Percentiles rank a stretch among this genome's conserved stretches.
These are phyloP conservation scores for Suillus sp. DNA, from an alignment of 768 basidiomycete genomes.

Conservation along the genomic window DNA sequence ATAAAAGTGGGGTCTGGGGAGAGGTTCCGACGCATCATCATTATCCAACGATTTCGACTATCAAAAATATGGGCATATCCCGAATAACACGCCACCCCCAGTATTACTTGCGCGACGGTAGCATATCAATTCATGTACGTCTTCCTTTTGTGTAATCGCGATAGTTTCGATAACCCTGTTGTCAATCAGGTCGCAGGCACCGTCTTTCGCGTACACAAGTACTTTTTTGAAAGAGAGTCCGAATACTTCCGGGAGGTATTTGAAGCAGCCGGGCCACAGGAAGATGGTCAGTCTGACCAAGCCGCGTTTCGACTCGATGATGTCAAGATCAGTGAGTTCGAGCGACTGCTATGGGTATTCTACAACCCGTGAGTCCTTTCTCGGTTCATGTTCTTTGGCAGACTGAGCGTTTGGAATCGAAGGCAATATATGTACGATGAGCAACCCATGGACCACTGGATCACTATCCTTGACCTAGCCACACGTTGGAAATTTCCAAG, in stretches of 20 bases:
- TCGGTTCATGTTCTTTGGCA: too few relatives aligned
- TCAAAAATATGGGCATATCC: not conserved
- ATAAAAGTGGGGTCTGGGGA: not conserved
- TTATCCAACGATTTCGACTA: not conserved
- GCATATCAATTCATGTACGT: slow-evolving; percentile 3
- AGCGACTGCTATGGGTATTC: slow-evolving; percentile 53
- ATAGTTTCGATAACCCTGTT: not conserved
- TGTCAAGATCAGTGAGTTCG: slow-evolving; percentile 42
- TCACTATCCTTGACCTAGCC: slow-evolving; percentile 52
- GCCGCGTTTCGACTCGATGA: slow-evolving; percentile 23
- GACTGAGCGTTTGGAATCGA: not conserved
- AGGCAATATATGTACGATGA: slow-evolving; percentile 61
- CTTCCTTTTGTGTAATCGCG: not conserved
- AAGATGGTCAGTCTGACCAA: not conserved
- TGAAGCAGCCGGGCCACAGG: slow-evolving; percentile 5
- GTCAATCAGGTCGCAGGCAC: slow-evolving; percentile 37
- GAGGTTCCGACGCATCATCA: not conserved
- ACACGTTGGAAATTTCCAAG: slow-evolving; percentile 56
- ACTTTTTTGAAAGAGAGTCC: slow-evolving; percentile 42
- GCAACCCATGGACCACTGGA: slow-evolving; percentile 54
- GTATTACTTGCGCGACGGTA: slow-evolving; percentile 1
- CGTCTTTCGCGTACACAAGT: slow-evolving; percentile 37
- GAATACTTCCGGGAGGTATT: slow-evolving; percentile 32
- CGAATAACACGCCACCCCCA: slow-evolving; percentile 1
- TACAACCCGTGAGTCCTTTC: slow-evolving; percentile 51